phyloP scores from a whole-genome alignment of 495 filamentous ascomycete species.

The Tuber brumale region DNA sequence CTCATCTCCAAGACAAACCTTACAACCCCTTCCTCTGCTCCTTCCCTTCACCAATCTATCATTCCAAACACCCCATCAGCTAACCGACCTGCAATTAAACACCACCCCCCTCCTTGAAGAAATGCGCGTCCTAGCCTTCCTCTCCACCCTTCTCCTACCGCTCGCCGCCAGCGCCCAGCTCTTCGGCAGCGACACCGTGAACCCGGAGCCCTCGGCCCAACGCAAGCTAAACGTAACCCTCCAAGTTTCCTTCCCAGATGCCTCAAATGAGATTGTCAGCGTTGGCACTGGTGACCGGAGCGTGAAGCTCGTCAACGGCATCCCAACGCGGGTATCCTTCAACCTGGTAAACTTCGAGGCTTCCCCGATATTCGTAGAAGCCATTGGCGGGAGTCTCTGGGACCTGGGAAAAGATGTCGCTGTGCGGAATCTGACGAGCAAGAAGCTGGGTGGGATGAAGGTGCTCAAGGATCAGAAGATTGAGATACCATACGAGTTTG shows the following conservation, averaged over 20 bases:
- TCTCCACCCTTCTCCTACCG: slow-evolving; percentile 25
- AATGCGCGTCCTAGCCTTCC: slow-evolving; percentile 16
- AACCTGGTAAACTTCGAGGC: slow-evolving; percentile 79
- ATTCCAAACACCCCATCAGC: not conserved
- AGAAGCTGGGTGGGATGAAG: slow-evolving; percentile 52
- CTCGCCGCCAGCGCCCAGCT: slow-evolving; percentile 31
- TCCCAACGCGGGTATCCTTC: slow-evolving; percentile 74
- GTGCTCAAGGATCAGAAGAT: slow-evolving; percentile 53
- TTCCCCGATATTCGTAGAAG: slow-evolving; percentile 63
- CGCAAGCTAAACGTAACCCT: slow-evolving; percentile 64
- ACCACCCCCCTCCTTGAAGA: not conserved
- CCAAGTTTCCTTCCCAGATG: slow-evolving; percentile 68
- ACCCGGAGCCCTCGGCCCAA: slow-evolving; percentile 21
- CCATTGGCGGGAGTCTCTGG: slow-evolving; percentile 72
- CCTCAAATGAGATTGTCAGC: slow-evolving; percentile 46
- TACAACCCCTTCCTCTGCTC: not conserved
- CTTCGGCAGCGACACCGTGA: slow-evolving; percentile 17
- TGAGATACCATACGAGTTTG: slow-evolving; percentile 72
- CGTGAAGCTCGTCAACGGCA: slow-evolving; percentile 89
- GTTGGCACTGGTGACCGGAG: slow-evolving; percentile 66
- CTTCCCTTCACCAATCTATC: not conserved
- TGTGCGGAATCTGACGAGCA: slow-evolving; percentile 66
- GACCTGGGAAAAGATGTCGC: slow-evolving; percentile 16
- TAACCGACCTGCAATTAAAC: not conserved
- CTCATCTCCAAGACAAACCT: not conserved